These are phyloP conservation scores for Acanthochlamys bracteata DNA, from an alignment of 106 monocot species.

Conservation along the genomic window DNA sequence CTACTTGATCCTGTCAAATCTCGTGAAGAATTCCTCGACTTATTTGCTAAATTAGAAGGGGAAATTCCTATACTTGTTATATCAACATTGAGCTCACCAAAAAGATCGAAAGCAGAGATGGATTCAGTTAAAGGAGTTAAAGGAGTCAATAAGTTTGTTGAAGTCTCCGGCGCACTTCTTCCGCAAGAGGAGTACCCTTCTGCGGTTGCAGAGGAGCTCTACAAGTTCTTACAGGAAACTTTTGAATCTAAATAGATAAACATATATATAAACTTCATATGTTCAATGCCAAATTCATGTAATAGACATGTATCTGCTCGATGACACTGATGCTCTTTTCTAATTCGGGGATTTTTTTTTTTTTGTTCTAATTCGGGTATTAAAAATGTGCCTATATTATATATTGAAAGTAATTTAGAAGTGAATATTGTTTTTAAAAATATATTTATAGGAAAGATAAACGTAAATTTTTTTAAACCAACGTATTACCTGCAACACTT, in stretches of 20 bases:
- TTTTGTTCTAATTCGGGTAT: no score
- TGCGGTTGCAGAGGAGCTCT: slow-evolving; percentile 57
- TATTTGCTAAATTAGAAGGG: slow-evolving; percentile 62
- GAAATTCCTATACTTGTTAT: slow-evolving; percentile 55
- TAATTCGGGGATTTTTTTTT: no score
- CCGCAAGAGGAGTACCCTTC: slow-evolving; percentile 88
- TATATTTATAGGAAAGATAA: no score
- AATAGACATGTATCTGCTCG: no score
- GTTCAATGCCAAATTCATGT: no score
- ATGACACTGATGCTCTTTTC: no score
- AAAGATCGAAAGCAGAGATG: slow-evolving; percentile 95
- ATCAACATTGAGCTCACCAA: slow-evolving; percentile 48
- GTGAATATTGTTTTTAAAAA: no score
- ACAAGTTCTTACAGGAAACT: slow-evolving; percentile 55
- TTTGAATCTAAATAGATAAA: slow-evolving; percentile 18
- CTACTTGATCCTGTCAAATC: slow-evolving; percentile 86
- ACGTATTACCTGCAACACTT: no score
- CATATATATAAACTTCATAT: no score
- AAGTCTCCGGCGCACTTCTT: slow-evolving; percentile 87
- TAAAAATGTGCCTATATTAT: no score
- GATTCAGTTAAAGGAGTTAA: slow-evolving; percentile 70
- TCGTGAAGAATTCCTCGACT: slow-evolving; percentile 64
- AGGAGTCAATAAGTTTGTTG: slow-evolving; percentile 85
- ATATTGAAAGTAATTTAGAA: no score
- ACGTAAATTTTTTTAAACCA: no score